Percentiles rank a stretch among this genome's conserved stretches.
These are phyloP conservation scores for Wickerhamomyces rabaulensis DNA, from an alignment of 805 yeast genomes.

Conservation along the genomic window DNA sequence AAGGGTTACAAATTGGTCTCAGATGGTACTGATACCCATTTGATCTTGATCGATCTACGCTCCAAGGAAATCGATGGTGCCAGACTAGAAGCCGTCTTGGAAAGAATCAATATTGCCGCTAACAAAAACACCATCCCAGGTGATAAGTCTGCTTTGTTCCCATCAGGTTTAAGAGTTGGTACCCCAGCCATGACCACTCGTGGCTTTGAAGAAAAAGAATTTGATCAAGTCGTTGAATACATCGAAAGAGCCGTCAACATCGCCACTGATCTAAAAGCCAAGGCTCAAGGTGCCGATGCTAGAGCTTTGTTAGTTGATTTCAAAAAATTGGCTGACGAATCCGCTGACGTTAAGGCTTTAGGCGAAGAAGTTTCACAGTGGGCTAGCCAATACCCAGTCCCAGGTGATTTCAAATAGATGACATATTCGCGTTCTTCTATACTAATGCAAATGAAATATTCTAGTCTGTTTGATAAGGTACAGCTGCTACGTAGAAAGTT, in stretches of 20 bases:
- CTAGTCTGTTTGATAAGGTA: no score
- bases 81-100: conserved; percentile 92
- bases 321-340: conserved; percentile 62
- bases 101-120: conserved; percentile 88
- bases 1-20: conserved; percentile 82
- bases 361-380: conserved; percentile 64
- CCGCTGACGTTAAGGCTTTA: conserved; percentile 51
- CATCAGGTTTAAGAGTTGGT: conserved; percentile 96
- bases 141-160: conserved; percentile 92
- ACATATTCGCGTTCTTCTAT: no score
- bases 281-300: conserved; percentile 50
- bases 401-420: conserved; percentile 51
- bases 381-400: conserved; percentile 78
- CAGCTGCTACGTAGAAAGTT: background rate
- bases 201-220: conserved; percentile 88
- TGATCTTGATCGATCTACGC: conserved; percentile 86
- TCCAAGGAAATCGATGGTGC: conserved; percentile 95
- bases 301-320: conserved; percentile 60
- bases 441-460: no score
- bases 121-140: conserved; percentile 98
- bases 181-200: conserved; percentile 99
- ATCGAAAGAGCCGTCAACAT: conserved; percentile 74
- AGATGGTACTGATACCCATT: conserved; percentile 95
- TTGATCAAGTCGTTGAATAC: conserved; percentile 71
- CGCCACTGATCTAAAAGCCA: conserved; percentile 56